A percentile compares a stretch with the other conserved stretches of the same genome.
These are phyloP conservation scores for Dianthus caryophyllus DNA, from an alignment of 148 eudicot genomes.

Conservation along the genomic window DNA sequence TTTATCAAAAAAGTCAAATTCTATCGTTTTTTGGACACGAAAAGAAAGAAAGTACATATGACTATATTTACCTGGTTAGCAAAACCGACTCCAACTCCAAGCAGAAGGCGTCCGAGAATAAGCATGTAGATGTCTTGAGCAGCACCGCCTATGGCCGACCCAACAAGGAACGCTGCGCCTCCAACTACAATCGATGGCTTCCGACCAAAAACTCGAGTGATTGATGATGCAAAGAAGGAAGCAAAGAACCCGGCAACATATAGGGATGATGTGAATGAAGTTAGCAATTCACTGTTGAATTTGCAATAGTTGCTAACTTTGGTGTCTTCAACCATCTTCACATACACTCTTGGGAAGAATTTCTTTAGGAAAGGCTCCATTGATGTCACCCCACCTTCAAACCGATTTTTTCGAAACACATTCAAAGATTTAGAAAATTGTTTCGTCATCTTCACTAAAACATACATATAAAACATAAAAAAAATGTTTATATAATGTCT, in stretches of 20 bases:
- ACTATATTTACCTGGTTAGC: constrained; percentile 42
- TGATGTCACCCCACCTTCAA: constrained; percentile 58
- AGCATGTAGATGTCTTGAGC: constrained; percentile 44
- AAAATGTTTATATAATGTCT: no score
- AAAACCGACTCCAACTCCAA: constrained; percentile 56
- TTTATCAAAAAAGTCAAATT: neutral
- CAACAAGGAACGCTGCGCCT: constrained; percentile 41
- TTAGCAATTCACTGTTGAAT: constrained; percentile 40
- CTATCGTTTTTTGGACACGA: neutral
- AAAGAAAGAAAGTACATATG: no score
- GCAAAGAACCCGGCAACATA: constrained; percentile 50
- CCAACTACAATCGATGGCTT: constrained; percentile 42
- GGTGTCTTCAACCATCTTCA: constrained; percentile 37
- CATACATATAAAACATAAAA: no score
- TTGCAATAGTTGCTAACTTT: constrained; percentile 55
- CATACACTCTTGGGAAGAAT: constrained; percentile 49
- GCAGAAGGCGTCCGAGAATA: constrained; percentile 47
- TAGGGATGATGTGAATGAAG: constrained; percentile 57
- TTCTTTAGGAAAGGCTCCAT: constrained; percentile 48
- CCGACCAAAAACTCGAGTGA: constrained; percentile 43
- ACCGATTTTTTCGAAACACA: no score
- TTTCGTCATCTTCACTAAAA: no score
- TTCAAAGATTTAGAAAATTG: no score
- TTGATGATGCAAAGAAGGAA: constrained; percentile 41
- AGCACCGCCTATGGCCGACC: constrained; percentile 41